phyloP scores from a whole-genome alignment of 192 early-diverging fungal species.

The Umbelopsis isabellina region DNA sequence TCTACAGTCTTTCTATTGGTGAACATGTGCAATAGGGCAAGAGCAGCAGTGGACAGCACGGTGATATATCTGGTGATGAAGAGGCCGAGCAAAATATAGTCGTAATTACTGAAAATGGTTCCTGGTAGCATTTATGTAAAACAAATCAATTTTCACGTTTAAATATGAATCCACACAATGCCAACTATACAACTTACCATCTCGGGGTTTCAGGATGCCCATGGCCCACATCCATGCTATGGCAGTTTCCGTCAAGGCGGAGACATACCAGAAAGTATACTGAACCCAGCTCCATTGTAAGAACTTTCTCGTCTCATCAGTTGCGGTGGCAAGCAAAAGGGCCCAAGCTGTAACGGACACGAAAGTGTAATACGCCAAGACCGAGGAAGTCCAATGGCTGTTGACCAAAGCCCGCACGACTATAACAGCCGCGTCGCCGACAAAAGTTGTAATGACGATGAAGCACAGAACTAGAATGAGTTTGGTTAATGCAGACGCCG shows the following conservation, averaged over 20 bases:
- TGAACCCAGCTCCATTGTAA: constrained; percentile 56
- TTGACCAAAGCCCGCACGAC: constrained; percentile 44
- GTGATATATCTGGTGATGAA: constrained; percentile 50
- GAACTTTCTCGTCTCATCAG: constrained; percentile 38
- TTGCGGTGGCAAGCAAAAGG: constrained; percentile 39
- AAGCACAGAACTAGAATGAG: constrained; percentile 35
- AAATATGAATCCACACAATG: background rate
- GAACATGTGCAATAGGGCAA: constrained; percentile 39
- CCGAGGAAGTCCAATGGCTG: constrained; percentile 44
- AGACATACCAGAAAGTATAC: constrained; percentile 56
- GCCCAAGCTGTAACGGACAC: constrained; percentile 44
- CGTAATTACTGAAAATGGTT: constrained; percentile 32
- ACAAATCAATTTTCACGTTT: background rate
- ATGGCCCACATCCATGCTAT: constrained; percentile 51
- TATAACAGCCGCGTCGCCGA: constrained; percentile 40
- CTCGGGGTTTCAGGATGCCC: constrained; percentile 19
- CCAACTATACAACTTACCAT: constrained; percentile 30
- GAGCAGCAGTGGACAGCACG: constrained; percentile 37
- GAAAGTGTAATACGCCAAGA: constrained; percentile 46
- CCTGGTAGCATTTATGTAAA: constrained; percentile 3
- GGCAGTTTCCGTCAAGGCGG: constrained; percentile 45
- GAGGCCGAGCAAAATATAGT: constrained; percentile 45
- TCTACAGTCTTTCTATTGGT: constrained; percentile 22
- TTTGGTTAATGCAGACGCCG: constrained; percentile 27
- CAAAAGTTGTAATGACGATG: constrained; percentile 37